A percentile compares a stretch with the other conserved stretches of the same genome.
Conservation (phyloP, 2,329 filamentous ascomycete genomes). For the Uncinocarpus reesii region DNA sequence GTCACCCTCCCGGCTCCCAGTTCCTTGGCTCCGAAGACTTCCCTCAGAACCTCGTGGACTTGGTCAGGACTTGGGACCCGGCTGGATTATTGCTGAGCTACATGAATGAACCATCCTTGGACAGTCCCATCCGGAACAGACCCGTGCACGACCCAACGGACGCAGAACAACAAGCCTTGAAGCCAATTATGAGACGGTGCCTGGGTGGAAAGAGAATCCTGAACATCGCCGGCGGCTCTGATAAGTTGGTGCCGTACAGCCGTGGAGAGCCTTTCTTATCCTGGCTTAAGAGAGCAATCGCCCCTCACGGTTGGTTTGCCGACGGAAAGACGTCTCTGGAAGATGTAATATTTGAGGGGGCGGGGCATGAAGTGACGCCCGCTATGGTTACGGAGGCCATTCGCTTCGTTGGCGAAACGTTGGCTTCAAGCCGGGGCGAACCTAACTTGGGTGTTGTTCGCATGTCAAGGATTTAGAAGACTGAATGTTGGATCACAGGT, state of each 20-base stretch:
- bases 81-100: slow-evolving; percentile 60
- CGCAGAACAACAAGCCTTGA: slow-evolving; percentile 35
- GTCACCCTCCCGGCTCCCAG: slow-evolving; percentile 45
- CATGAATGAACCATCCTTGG: slow-evolving; percentile 19
- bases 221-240: slow-evolving; percentile 44
- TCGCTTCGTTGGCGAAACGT: slow-evolving; percentile 42
- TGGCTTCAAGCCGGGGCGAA: slow-evolving; percentile 21
- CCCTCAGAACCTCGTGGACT: slow-evolving; percentile 54
- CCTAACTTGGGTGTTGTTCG: slow-evolving; percentile 25
- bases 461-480: slow-evolving; percentile 19
- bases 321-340: slow-evolving; percentile 45
- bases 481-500: background rate
- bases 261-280: slow-evolving; percentile 47
- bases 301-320: slow-evolving; percentile 38
- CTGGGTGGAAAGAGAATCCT: slow-evolving; percentile 46
- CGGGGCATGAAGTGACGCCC: slow-evolving; percentile 49
- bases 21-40: slow-evolving; percentile 75
- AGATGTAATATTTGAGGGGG: slow-evolving; percentile 47
- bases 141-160: slow-evolving; percentile 32
- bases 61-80: slow-evolving; percentile 60
- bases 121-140: slow-evolving; percentile 23
- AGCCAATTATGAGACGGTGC: slow-evolving; percentile 34
- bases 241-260: slow-evolving; percentile 52
- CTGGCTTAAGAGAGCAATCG: slow-evolving; percentile 43
- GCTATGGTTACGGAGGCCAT: slow-evolving; percentile 48